phyloP scores from a whole-genome alignment of 495 filamentous ascomycete genomes.

The Penicillium taxi region DNA sequence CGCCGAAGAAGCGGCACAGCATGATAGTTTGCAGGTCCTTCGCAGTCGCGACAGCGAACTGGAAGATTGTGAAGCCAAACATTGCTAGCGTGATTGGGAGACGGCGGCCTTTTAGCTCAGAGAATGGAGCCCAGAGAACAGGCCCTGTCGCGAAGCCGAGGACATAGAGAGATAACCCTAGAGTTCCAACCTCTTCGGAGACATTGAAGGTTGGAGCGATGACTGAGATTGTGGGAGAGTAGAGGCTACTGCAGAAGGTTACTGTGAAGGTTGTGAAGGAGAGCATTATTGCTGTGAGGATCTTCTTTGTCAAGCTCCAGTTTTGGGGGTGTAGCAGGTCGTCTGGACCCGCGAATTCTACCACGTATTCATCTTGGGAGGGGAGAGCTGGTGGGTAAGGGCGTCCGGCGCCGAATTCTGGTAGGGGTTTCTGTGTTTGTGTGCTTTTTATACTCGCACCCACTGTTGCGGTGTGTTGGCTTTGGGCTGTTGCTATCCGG shows the following conservation, averaged over 20 bases:
- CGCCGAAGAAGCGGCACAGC: conserved; percentile 77
- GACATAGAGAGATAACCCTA: conserved; percentile 54
- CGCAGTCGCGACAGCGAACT: conserved; percentile 11
- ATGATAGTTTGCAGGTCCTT: conserved; percentile 52
- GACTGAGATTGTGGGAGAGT: conserved; percentile 43
- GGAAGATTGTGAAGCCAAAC: conserved; percentile 10
- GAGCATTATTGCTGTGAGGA: conserved; percentile 62
- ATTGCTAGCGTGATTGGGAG: conserved; percentile 54
- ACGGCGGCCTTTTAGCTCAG: conserved; percentile 50
- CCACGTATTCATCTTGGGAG: conserved; percentile 72
- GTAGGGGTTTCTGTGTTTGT: conserved; percentile 48
- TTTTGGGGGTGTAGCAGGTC: conserved; percentile 66
- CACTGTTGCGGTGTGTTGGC: conserved; percentile 70
- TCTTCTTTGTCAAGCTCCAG: conserved; percentile 71
- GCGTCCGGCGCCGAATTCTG: conserved; percentile 63
- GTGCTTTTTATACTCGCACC: conserved; percentile 48
- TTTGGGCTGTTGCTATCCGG: conserved; percentile 65
- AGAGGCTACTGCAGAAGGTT: conserved; percentile 57
- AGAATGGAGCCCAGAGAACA: conserved; percentile 57
- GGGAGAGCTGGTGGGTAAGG: conserved; percentile 67
- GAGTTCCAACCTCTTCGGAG: conserved; percentile 44
- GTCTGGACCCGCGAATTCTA: conserved; percentile 46
- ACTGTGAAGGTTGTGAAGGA: conserved; percentile 70
- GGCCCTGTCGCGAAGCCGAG: conserved; percentile 56
- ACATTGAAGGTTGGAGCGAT: conserved; percentile 46